Evolutionary conservation across 225 moss, liverwort and hornwort species (phyloP).

Genomic region (Physcomitrium patens): DNA sequence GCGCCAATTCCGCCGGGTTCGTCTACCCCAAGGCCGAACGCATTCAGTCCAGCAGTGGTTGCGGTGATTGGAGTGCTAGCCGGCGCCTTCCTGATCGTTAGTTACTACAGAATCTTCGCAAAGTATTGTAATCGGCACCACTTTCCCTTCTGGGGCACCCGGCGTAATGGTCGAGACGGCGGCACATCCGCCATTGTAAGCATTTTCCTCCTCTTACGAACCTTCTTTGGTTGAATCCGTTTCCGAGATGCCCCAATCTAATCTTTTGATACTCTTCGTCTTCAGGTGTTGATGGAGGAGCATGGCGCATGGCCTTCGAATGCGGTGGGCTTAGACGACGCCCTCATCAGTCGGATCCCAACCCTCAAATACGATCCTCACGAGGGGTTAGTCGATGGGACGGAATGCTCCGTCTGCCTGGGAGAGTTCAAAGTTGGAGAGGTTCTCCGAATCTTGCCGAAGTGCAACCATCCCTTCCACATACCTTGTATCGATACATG

Average conservation of each 20-base stretch:
- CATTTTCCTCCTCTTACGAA: background rate
- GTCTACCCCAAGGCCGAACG: slow-evolving; percentile 27
- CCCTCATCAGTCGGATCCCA: slow-evolving; percentile 70
- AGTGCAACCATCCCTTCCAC: slow-evolving; percentile 91
- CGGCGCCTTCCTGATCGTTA: slow-evolving; percentile 80
- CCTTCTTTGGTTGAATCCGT: background rate
- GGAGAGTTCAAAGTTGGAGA: slow-evolving; percentile 71
- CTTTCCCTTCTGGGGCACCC: slow-evolving; percentile 38
- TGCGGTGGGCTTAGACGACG: slow-evolving; percentile 60
- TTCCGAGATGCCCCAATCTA: background rate
- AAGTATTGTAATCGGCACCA: slow-evolving; percentile 65
- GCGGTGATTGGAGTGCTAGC: slow-evolving; percentile 84
- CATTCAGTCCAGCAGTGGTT: slow-evolving; percentile 87
- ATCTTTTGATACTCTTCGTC: background rate
- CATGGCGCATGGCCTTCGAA: slow-evolving; percentile 46
- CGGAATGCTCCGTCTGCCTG: slow-evolving; percentile 83
- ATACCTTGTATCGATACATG: slow-evolving; percentile 80
- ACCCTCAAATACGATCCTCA: slow-evolving; percentile 53
- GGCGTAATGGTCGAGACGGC: slow-evolving; percentile 36
- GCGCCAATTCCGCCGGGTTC: slow-evolving; percentile 3
- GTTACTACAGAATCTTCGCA: slow-evolving; percentile 84
- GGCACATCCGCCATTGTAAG: slow-evolving; percentile 52
- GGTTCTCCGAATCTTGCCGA: slow-evolving; percentile 76
- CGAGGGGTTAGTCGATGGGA: slow-evolving; percentile 70
- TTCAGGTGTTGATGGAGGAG: slow-evolving; percentile 63